Conservation (phyloP, 768 basidiomycete genomes). For the Galerina sulciceps region DNA sequence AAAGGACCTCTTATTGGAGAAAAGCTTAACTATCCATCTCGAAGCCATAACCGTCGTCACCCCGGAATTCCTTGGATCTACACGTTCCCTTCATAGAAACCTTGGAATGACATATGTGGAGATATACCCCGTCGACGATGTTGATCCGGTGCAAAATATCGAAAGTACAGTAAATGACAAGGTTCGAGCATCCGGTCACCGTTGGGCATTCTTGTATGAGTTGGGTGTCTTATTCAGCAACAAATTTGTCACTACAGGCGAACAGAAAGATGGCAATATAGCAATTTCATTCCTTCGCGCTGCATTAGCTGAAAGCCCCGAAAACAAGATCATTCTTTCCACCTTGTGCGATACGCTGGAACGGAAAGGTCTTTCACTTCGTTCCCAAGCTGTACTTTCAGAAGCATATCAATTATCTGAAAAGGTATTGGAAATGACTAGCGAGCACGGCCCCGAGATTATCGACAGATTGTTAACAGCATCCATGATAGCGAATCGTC, state of each 20-base stretch:
- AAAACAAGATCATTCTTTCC: background rate
- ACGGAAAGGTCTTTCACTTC: conserved; percentile 3
- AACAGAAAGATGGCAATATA: background rate
- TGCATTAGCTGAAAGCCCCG: background rate
- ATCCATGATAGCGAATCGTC: background rate
- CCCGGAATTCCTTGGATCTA: conserved; percentile 8
- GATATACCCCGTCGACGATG: conserved; percentile 1
- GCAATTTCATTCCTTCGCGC: background rate
- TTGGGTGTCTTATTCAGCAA: background rate
- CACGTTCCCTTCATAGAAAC: conserved; percentile 7
- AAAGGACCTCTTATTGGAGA: background rate
- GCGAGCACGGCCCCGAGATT: conserved; percentile 1
- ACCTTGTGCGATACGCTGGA: conserved; percentile 10
- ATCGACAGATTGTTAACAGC: background rate
- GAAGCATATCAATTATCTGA: conserved; percentile 11
- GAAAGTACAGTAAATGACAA: background rate
- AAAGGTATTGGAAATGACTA: background rate
- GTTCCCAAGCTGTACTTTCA: conserved; percentile 1
- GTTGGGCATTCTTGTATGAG: conserved; percentile 12
- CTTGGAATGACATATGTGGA: conserved; percentile 11
- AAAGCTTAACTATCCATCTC: conserved; percentile 8
- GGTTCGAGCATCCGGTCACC: conserved; percentile 2
- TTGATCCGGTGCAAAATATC: background rate
- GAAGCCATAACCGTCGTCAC: conserved; percentile 7
- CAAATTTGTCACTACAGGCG: conserved; percentile 2